Base-by-base conservation (phyloP, 2,329 filamentous ascomycete genomes). In the Ophiocordyceps camponoti-rufipedis region DNA sequence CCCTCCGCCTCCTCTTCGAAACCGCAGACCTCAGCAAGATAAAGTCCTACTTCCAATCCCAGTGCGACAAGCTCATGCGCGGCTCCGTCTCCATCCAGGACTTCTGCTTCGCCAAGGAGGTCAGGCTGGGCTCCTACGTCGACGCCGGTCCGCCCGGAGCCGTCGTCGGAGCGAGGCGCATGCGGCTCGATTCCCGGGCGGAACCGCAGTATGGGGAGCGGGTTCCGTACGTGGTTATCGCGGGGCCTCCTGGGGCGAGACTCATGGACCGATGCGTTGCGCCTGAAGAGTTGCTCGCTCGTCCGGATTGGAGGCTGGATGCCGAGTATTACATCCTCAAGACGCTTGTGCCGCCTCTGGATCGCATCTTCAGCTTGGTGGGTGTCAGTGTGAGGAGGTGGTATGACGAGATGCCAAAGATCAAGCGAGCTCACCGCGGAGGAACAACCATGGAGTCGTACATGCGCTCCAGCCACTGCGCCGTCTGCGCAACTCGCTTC, bases 301-400 rank as follows among this genome's bases (percentile, higher is more conserved):
- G 85, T 51, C 77, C 84, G 19, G 76, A 89, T 54, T 74, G 82
- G 44, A 80, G 86, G 53, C 73, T 98, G 16, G 91, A 98, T 56
- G 81, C 88, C 0, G 87, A 95, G 53, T 98, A 98, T 63, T 98
- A 98, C 66, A 96, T 98, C 55, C 78, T 75, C 16, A 96, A 95
- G 66, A 96, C 95, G 58, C 59, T 98, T 9, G 93, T 98, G 44
- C 91, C 91, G 6, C 91, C 91, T 0, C 72, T 98, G 0, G 89
- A 96, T 61, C 80, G 91, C 28, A 95, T 98, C 51, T 95, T 98
- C 67, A 94, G 91, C 56, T 79, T 98, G 3, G 84, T 96, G 2
- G 91, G 91, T 7, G 91, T 87, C 31, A 94, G 91, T 58, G 84
- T 96, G 0, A 69, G 84, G 16, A 74, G 77, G 48, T 98, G 91